These are phyloP conservation scores for Clitopilus hobsonii DNA, from an alignment of 768 basidiomycete genomes.

Conservation along the genomic window DNA sequence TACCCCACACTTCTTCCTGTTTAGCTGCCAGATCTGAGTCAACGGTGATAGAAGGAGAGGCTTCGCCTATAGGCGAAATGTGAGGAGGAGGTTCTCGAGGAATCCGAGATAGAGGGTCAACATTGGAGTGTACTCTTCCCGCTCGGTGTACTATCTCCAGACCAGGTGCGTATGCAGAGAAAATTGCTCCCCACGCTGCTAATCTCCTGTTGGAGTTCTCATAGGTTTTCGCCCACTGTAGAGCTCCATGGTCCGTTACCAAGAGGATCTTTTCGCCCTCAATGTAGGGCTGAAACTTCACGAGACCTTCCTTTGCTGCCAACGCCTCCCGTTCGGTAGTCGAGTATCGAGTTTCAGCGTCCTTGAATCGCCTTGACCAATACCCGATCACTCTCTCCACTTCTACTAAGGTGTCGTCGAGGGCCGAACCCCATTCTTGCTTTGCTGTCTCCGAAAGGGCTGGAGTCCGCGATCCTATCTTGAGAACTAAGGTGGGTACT, in stretches of 20 bases:
- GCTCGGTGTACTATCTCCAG: slow-evolving; percentile 33
- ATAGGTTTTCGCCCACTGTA: slow-evolving; percentile 31
- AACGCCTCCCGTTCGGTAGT: slow-evolving; percentile 34
- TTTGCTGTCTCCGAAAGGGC: neutral
- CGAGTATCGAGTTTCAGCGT: slow-evolving; percentile 30
- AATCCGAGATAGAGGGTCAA: slow-evolving; percentile 32
- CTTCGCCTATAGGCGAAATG: slow-evolving; percentile 7
- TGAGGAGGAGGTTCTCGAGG: slow-evolving; percentile 12
- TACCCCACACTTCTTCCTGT: too few species aligned
- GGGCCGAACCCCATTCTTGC: slow-evolving; percentile 15
- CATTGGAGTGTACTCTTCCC: slow-evolving; percentile 33
- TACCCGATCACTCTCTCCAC: slow-evolving; percentile 25
- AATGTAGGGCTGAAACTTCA: slow-evolving; percentile 29
- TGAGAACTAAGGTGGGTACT: slow-evolving; percentile 18
- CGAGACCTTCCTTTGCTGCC: slow-evolving; percentile 29
- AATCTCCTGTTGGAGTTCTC: slow-evolving; percentile 32
- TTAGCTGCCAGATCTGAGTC: neutral
- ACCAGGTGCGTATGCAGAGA: slow-evolving; percentile 25
- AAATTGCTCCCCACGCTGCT: slow-evolving; percentile 28
- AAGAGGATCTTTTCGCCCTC: slow-evolving; percentile 27
- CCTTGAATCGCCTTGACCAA: slow-evolving; percentile 24
- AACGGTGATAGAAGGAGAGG: neutral
- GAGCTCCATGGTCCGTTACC: slow-evolving; percentile 26
- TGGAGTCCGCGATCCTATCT: slow-evolving; percentile 14
- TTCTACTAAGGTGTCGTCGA: slow-evolving; percentile 25